Evolutionary conservation across 2,329 filamentous ascomycete species (phyloP).

Genomic region (Alternaria solani): DNA sequence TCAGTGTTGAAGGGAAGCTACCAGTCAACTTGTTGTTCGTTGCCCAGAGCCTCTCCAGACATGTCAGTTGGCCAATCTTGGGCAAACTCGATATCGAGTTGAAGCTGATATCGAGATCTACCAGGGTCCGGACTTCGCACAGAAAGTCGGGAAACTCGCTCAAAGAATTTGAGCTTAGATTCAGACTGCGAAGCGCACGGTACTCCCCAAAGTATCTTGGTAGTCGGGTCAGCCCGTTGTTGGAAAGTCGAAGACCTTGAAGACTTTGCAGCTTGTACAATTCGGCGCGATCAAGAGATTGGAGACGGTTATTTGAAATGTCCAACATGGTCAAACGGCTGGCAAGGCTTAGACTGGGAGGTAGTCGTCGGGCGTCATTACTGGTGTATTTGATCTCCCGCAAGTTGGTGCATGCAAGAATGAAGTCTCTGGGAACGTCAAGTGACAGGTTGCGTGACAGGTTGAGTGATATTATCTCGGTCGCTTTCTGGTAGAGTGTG

Average conservation of each 20-base stretch:
- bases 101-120: constrained; percentile 96
- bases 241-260: constrained; percentile 89
- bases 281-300: constrained; percentile 85
- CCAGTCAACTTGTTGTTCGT: constrained; percentile 91
- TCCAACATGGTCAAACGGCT: constrained; percentile 86
- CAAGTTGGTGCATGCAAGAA: constrained; percentile 88
- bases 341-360: constrained; percentile 82
- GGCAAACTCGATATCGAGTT: constrained; percentile 85
- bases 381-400: constrained; percentile 96
- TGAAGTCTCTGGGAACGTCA: constrained; percentile 94
- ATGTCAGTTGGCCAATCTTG: constrained; percentile 78
- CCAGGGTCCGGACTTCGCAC: constrained; percentile 80
- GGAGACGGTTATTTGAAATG: constrained; percentile 91
- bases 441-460: constrained; percentile 90
- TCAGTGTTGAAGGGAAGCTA: constrained; percentile 76
- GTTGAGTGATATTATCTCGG: constrained; percentile 94
- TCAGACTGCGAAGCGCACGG: constrained; percentile 79
- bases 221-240: constrained; percentile 83
- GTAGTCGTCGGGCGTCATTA: constrained; percentile 88
- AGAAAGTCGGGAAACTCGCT: constrained; percentile 85
- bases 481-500: constrained; percentile 86
- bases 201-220: constrained; percentile 86
- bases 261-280: constrained; percentile 77
- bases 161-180: constrained; percentile 92
- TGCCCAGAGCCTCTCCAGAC: constrained; percentile 88